Percentiles rank a stretch among this genome's conserved stretches.
Evolutionary conservation across 257 asterid species (phyloP).

Genomic region (Solanum stenotomum): DNA sequence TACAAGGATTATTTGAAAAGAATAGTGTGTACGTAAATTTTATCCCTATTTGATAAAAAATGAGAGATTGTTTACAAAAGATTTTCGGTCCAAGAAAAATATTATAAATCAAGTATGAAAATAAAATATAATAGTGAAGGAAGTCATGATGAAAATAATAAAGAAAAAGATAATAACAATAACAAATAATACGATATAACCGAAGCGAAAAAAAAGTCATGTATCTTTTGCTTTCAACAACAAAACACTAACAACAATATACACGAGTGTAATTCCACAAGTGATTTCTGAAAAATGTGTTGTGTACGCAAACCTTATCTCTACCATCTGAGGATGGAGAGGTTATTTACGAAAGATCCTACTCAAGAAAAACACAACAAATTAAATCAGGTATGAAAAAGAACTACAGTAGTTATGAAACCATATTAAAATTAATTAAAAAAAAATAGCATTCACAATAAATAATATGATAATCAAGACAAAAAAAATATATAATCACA

Average conservation of each 20-base stretch:
- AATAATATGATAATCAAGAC: background rate
- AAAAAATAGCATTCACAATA: too few species aligned
- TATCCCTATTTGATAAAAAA: too few species aligned
- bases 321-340: background rate
- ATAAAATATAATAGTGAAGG: background rate
- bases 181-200: background rate
- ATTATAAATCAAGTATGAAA: background rate
- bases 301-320: background rate
- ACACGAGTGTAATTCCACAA: background rate
- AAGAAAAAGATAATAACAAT: too few species aligned
- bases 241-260: background rate
- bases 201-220: background rate
- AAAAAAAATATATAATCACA: background rate
- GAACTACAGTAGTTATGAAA: background rate
- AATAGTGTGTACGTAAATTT: background rate
- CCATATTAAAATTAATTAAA: too few species aligned
- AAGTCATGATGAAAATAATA: background rate
- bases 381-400: background rate
- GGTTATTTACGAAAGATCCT: background rate
- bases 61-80: too few species aligned
- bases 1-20: background rate
- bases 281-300: accelerated
- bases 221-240: background rate
- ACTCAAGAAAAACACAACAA: background rate
- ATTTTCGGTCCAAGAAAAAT: background rate